Percentiles rank a stretch among this genome's conserved stretches.
Evolutionary conservation across 345 rosid species (phyloP).

Genomic region (Citrus trifoliata): DNA sequence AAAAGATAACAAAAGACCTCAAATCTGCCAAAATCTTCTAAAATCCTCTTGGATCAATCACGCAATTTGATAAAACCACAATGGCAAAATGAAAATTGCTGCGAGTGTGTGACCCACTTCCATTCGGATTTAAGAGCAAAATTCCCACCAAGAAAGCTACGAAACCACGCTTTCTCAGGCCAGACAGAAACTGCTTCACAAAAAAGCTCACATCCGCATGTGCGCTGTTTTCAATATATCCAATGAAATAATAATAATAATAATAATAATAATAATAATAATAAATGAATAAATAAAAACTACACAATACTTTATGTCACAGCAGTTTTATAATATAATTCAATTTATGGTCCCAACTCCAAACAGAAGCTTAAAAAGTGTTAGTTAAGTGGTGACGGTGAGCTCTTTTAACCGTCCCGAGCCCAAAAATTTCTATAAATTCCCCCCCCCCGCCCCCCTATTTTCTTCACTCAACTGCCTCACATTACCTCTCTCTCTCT

Average conservation of each 20-base stretch:
- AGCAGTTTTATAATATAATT: constrained; percentile 9
- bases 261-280: no score
- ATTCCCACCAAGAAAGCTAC: constrained; percentile 16
- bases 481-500: constrained; percentile 16
- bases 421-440: constrained; percentile 46
- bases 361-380: constrained; percentile 28
- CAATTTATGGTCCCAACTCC: constrained; percentile 30
- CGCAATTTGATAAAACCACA: not conserved
- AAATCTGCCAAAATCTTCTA: no score
- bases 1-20: no score
- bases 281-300: not conserved
- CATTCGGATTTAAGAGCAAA: constrained; percentile 31
- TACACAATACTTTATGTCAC: not conserved
- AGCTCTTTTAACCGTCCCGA: not conserved
- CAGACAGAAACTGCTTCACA: constrained; percentile 1
- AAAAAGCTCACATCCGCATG: constrained; percentile 13
- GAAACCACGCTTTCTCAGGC: constrained; percentile 29
- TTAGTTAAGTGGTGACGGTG: not conserved
- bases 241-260: no score
- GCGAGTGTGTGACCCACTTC: constrained; percentile 33
- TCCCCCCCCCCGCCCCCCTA: constrained; percentile 18
- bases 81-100: constrained; percentile 8
- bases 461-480: constrained; percentile 39
- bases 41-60: no score
- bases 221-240: constrained; percentile 13